Percentiles rank a stretch among this genome's conserved stretches.
These are phyloP conservation scores for Echinosophora koreensis DNA, from an alignment of 306 rosid genomes.

Conservation along the genomic window DNA sequence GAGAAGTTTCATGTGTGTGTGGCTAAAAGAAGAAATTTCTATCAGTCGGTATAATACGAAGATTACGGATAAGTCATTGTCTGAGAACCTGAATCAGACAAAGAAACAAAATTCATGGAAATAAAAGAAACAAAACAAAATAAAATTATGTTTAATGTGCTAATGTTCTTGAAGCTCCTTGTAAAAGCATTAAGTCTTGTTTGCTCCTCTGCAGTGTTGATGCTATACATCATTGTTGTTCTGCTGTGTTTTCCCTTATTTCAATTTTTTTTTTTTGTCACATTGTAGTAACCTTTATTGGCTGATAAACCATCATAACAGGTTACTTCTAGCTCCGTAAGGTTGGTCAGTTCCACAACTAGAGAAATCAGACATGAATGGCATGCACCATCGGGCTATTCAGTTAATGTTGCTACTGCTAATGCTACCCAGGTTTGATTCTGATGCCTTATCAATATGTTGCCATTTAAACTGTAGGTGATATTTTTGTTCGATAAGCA, in stretches of 20 bases:
- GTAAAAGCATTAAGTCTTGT: not conserved
- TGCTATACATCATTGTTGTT: not conserved
- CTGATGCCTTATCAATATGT: not conserved
- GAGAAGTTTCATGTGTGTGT: no score
- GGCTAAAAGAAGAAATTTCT: no score
- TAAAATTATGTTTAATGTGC: not conserved
- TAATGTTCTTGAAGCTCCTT: not conserved
- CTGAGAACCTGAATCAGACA: not conserved
- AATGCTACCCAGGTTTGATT: slow-evolving; percentile 73
- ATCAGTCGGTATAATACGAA: no score
- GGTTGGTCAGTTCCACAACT: slow-evolving; percentile 69
- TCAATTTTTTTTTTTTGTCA: not conserved
- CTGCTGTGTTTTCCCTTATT: not conserved
- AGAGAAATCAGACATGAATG: slow-evolving; percentile 69
- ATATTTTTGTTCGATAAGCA: not conserved
- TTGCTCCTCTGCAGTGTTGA: not conserved
- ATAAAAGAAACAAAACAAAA: not conserved
- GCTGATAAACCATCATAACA: slow-evolving; percentile 47
- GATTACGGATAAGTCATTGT: no score
- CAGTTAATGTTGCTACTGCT: slow-evolving; percentile 80
- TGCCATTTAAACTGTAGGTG: not conserved
- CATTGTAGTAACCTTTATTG: not conserved
- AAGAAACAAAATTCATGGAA: not conserved
- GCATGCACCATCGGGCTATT: slow-evolving; percentile 69
- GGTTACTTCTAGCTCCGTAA: slow-evolving; percentile 72